Conservation (phyloP, 2,329 filamentous ascomycete genomes). For the Alternaria infectoria region DNA sequence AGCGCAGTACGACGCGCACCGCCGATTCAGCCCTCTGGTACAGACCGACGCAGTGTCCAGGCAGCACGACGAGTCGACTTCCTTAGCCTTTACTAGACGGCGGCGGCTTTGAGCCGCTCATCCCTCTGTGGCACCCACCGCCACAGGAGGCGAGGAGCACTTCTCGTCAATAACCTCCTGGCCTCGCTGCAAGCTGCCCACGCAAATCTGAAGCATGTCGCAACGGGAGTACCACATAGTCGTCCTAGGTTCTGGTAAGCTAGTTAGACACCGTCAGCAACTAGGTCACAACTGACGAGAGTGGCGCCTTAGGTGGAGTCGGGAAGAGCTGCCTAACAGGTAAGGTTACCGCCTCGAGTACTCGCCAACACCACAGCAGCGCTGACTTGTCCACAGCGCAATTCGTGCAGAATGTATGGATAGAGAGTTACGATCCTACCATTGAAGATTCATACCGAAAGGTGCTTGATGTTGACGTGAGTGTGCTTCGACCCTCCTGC, state of each 20-base stretch:
- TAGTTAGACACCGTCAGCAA: constrained; percentile 17
- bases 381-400: constrained; percentile 63
- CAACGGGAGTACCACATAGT: constrained; percentile 54
- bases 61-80: constrained; percentile 25
- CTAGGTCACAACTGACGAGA: constrained; percentile 31
- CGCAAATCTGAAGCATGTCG: constrained; percentile 39
- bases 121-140: constrained; percentile 40
- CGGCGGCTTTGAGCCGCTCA: constrained; percentile 36
- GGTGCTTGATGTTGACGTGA: constrained; percentile 78
- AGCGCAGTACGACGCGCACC: constrained; percentile 29
- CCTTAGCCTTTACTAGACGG: constrained; percentile 30
- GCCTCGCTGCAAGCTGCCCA: constrained; percentile 14
- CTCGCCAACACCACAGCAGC: background rate
- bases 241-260: constrained; percentile 51
- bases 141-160: constrained; percentile 29
- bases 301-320: constrained; percentile 71
- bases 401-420: constrained; percentile 94
- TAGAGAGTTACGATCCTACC: constrained; percentile 73
- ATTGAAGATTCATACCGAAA: constrained; percentile 69
- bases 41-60: constrained; percentile 26
- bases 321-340: constrained; percentile 92
- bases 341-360: constrained; percentile 51
- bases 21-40: constrained; percentile 25
- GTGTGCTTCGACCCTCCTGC: constrained; percentile 45
- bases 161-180: constrained; percentile 17